Percentiles rank a stretch among this genome's conserved stretches.
Evolutionary conservation across 2,329 filamentous ascomycete genomes (phyloP).

Genomic region (Arthrobotrys pseudoclavata): DNA sequence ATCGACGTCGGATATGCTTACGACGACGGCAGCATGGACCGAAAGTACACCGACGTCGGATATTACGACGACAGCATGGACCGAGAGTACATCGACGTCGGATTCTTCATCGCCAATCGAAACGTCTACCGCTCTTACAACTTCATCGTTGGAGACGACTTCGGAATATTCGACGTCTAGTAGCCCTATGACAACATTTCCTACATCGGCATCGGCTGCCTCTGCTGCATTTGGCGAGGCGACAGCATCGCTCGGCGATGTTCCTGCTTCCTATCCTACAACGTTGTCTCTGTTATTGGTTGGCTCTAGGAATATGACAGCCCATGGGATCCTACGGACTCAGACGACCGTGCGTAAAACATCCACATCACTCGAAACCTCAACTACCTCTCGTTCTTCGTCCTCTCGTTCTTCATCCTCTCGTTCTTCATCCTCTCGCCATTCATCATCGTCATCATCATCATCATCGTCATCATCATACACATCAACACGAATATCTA

Average conservation of each 20-base stretch:
- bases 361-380: constrained; percentile 22
- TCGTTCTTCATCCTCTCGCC: constrained; percentile 17
- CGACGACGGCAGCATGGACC: not conserved
- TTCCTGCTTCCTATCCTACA: constrained; percentile 2
- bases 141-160: not conserved
- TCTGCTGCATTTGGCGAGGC: not conserved
- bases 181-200: constrained; percentile 7
- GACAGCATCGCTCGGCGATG: constrained; percentile 4
- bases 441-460: not conserved
- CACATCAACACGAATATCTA: constrained; percentile 30
- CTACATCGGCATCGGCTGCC: constrained; percentile 2
- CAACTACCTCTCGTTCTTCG: constrained; percentile 18
- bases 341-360: constrained; percentile 19
- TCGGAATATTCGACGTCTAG: not conserved
- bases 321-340: constrained; percentile 28
- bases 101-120: constrained; percentile 2
- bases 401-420: no score
- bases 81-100: not conserved
- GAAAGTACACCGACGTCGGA: not conserved
- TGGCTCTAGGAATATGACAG: constrained; percentile 44
- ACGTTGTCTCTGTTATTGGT: constrained; percentile 22
- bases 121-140: not conserved
- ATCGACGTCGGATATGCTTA: constrained; percentile 5
- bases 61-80: not conserved
- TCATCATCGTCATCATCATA: not conserved